A percentile compares a stretch with the other conserved stretches of the same genome.
Evolutionary conservation across 2,329 filamentous ascomycete genomes (phyloP).

Genomic region (Ceratocystis colombiana): DNA sequence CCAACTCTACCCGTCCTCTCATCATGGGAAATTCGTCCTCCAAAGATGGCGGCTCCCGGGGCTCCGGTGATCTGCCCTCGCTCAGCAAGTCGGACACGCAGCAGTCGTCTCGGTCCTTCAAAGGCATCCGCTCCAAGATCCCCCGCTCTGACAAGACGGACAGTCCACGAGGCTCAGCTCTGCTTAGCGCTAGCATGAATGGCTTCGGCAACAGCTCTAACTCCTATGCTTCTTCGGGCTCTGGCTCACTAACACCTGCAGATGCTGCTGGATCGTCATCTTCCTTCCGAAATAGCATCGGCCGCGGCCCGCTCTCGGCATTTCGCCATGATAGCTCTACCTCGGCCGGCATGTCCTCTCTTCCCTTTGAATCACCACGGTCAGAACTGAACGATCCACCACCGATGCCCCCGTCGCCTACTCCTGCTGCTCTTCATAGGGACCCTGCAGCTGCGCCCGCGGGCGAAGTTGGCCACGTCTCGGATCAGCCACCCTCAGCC

Average conservation of each 20-base stretch:
- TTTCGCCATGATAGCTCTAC: slow-evolving; percentile 35
- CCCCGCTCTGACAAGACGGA: slow-evolving; percentile 62
- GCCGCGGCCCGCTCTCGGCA: slow-evolving; percentile 15
- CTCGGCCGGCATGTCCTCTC: slow-evolving; percentile 23
- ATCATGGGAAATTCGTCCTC: slow-evolving; percentile 24
- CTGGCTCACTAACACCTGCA: slow-evolving; percentile 29
- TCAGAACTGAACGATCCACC: slow-evolving; percentile 22
- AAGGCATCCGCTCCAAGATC: slow-evolving; percentile 80
- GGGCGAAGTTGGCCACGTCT: slow-evolving; percentile 90
- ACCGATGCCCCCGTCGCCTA: slow-evolving; percentile 22
- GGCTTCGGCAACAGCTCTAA: slow-evolving; percentile 30
- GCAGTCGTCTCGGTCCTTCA: slow-evolving; percentile 79
- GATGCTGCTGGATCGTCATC: slow-evolving; percentile 26
- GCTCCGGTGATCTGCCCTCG: slow-evolving; percentile 46
- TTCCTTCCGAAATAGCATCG: slow-evolving; percentile 27
- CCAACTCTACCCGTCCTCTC: not conserved
- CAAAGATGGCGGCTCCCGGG: slow-evolving; percentile 22
- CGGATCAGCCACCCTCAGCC: slow-evolving; percentile 73
- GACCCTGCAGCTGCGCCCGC: slow-evolving; percentile 72
- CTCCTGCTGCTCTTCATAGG: slow-evolving; percentile 62
- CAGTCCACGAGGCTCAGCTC: slow-evolving; percentile 67
- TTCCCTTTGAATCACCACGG: slow-evolving; percentile 5
- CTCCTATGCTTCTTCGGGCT: slow-evolving; percentile 29
- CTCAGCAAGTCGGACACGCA: slow-evolving; percentile 89
- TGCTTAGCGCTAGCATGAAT: slow-evolving; percentile 54